These are phyloP conservation scores for Penicillium lividum DNA, from an alignment of 495 filamentous ascomycete genomes.

Conservation along the genomic window DNA sequence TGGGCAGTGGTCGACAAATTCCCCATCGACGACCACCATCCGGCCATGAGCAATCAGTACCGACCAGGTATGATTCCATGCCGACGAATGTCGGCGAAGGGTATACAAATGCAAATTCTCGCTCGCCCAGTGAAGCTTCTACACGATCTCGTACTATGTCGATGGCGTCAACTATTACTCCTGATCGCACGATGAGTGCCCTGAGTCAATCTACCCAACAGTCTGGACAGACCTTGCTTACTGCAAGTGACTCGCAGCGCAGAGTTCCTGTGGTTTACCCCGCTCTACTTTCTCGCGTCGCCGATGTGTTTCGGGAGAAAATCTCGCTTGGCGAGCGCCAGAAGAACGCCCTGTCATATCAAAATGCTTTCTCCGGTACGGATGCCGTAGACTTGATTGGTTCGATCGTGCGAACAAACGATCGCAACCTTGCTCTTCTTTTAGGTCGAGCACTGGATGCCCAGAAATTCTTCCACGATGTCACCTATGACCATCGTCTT, in stretches of 20 bases:
- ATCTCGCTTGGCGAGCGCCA: conserved; percentile 80
- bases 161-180: conserved; percentile 78
- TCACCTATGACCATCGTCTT: conserved; percentile 94
- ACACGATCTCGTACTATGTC: conserved; percentile 69
- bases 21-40: conserved; percentile 64
- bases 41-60: conserved; percentile 32
- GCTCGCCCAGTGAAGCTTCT: conserved; percentile 48
- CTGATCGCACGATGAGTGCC: conserved; percentile 51
- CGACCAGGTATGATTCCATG: conserved; percentile 28
- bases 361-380: conserved; percentile 89
- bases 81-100: conserved; percentile 21
- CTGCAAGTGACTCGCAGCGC: conserved; percentile 49
- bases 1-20: conserved; percentile 82
- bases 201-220: conserved; percentile 40
- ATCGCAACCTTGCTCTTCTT: conserved; percentile 90
- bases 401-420: conserved; percentile 93
- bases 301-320: conserved; percentile 84
- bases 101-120: conserved; percentile 28
- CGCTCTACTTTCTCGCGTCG: conserved; percentile 85
- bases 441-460: conserved; percentile 94
- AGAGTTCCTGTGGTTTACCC: conserved; percentile 85
- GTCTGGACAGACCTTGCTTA: conserved; percentile 37
- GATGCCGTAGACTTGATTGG: conserved; percentile 95
- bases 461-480: conserved; percentile 99
- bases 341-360: conserved; percentile 97